Conservation (phyloP, 2,329 filamentous ascomycete genomes). For the Fusarium abutilonis region DNA sequence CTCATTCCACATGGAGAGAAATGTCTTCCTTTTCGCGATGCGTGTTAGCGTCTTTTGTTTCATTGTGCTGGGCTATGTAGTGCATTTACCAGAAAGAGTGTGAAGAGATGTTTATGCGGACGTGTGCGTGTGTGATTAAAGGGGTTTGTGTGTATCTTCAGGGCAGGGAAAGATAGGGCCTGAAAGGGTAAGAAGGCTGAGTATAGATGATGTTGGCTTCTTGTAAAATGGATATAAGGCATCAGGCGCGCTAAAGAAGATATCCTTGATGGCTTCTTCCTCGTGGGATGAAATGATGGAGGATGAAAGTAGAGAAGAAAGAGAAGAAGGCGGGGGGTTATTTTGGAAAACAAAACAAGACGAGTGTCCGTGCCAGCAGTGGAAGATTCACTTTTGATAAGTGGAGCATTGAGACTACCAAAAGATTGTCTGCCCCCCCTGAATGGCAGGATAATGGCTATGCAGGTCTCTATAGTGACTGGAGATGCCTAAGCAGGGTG, state of each 20-base stretch:
- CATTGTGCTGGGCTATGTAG: background rate
- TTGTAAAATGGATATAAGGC: background rate
- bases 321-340: background rate
- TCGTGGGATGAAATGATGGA: background rate
- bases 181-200: background rate
- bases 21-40: background rate
- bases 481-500: background rate
- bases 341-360: background rate
- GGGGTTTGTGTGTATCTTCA: background rate
- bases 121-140: background rate
- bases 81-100: background rate
- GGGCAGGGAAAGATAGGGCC: no score
- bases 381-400: background rate
- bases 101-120: background rate
- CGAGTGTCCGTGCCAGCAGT: background rate
- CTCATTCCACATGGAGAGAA: background rate
- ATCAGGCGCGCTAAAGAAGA: background rate
- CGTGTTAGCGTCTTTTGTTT: background rate
- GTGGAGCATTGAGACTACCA: background rate
- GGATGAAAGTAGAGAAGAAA: background rate
- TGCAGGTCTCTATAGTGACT: background rate
- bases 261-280: background rate
- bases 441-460: background rate
- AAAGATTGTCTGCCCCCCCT: background rate
- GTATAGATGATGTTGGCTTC: background rate